phyloP scores from a whole-genome alignment of 148 eudicot genomes.

The Cornus florida region DNA sequence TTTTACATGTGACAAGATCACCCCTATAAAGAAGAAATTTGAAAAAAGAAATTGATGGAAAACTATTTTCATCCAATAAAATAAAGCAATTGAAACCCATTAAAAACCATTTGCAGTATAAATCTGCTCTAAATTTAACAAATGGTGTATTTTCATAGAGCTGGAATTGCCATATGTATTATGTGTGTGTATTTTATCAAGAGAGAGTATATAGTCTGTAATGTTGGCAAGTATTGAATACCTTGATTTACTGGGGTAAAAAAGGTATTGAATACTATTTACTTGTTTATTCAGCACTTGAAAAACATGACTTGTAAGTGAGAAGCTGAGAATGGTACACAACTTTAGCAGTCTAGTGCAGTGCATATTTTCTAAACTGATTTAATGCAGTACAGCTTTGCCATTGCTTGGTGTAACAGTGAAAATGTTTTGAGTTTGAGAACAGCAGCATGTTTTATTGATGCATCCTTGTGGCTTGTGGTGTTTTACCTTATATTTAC shows the following conservation, averaged over 20 bases:
- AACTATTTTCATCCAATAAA: too few relatives aligned
- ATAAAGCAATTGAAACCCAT: too few relatives aligned
- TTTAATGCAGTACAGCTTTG: too few relatives aligned
- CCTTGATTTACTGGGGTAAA: too few relatives aligned
- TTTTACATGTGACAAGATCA: background rate
- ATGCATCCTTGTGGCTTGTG: background rate
- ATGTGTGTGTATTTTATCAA: background rate
- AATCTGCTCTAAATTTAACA: background rate
- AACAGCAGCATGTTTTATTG: too few relatives aligned
- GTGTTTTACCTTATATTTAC: background rate
- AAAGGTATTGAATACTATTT: too few relatives aligned
- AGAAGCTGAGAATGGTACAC: background rate
- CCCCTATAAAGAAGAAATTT: background rate
- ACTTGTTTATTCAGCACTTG: too few relatives aligned
- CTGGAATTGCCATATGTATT: background rate
- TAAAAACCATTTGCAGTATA: background rate
- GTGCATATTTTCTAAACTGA: background rate
- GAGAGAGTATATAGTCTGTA: too few relatives aligned
- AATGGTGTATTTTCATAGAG: background rate
- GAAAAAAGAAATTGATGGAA: background rate
- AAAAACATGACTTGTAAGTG: too few relatives aligned
- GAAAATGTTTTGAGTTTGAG: too few relatives aligned
- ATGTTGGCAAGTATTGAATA: background rate
- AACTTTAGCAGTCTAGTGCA: background rate
- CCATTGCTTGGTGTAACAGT: too few relatives aligned